Evolutionary conservation across 495 filamentous ascomycete genomes (phyloP).

Genomic region (Trichoderma orchidacearum): DNA sequence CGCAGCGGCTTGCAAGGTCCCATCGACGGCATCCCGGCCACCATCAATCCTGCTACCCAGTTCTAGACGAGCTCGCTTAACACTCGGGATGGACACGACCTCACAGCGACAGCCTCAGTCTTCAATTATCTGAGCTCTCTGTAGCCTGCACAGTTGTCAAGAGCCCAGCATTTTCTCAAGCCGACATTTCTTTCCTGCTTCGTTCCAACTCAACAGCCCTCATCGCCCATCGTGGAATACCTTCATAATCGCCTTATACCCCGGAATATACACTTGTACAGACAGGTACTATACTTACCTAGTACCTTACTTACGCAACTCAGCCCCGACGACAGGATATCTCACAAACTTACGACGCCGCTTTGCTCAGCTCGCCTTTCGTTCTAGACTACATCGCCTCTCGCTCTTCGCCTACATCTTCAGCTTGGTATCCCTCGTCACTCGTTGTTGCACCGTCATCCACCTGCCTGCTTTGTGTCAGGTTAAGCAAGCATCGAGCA

Average conservation of each 20-base stretch:
- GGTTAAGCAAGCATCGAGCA: background rate
- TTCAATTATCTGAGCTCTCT: background rate
- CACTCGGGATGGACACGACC: background rate
- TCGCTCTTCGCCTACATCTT: background rate
- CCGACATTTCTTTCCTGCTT: background rate
- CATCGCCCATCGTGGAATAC: no score
- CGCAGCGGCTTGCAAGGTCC: background rate
- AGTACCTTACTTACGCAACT: background rate
- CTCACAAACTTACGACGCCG: background rate
- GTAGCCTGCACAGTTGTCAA: background rate
- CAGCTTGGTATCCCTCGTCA: background rate
- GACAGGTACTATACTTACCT: no score
- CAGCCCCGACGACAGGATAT: background rate
- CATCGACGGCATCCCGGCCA: background rate
- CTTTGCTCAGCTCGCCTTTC: background rate
- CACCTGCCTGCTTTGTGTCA: background rate
- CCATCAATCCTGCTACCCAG: background rate
- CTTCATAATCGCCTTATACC: no score
- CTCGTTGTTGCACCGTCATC: background rate
- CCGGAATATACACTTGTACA: no score
- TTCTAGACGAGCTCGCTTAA: background rate
- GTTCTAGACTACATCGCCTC: background rate
- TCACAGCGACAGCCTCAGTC: background rate
- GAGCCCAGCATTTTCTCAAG: background rate
- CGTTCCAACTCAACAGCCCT: no score